Base-by-base conservation (phyloP, 345 rosid species). In the Passiflora organensis region DNA sequence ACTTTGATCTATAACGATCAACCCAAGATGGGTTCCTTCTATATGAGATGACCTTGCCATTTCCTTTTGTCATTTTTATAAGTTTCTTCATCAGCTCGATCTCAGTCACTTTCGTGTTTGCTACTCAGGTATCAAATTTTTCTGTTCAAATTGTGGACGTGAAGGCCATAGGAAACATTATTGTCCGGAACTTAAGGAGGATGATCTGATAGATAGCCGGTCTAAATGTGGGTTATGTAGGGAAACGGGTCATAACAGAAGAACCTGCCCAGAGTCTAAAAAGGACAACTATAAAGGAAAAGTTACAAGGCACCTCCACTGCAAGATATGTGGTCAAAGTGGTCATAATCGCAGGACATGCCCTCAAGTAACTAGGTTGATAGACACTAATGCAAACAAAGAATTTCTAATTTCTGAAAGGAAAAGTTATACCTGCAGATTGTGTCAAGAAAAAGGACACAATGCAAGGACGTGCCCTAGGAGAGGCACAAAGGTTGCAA, bases 141-240 rank as follows among this genome's bases (percentile, higher is more conserved):
- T 66, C 80, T 91, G 98, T 65, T 64, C 70, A n/a, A 65, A 79
- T 56, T 88, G 95, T 18, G 88, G 98, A 43, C 70, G 85, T 0
- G 90, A 85, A 78, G 95, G 96, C n/a, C 98, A 91, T 51, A 80
- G 98, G 63, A 76, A 76, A 52, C 73, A 78, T 74, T 91, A 91
- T 71, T 91, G 96, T 66, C 96, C 97, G 6, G 88, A 85, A 57
- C 71, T 82, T 18, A 79, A 66, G 51, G n/a, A n/a, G n/a, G 70
- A 74, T 53, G 62, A 71, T 54, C 43, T 41, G 4, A 51, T 38
- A 3, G 86, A 82, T 34, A 63, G 76, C 66, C 79, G 74, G 62
- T 85, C 76, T 68, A 69, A 73, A 56, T 91, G 97, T 57, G 65
- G 82, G 22, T 57, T 75, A 51, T 91, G 97, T 39, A 85, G 96